A percentile compares a stretch with the other conserved stretches of the same genome.
These are phyloP conservation scores for Trichosporon sp. DNA, from an alignment of 1,284 basidiomycete species.

Conservation along the genomic window DNA sequence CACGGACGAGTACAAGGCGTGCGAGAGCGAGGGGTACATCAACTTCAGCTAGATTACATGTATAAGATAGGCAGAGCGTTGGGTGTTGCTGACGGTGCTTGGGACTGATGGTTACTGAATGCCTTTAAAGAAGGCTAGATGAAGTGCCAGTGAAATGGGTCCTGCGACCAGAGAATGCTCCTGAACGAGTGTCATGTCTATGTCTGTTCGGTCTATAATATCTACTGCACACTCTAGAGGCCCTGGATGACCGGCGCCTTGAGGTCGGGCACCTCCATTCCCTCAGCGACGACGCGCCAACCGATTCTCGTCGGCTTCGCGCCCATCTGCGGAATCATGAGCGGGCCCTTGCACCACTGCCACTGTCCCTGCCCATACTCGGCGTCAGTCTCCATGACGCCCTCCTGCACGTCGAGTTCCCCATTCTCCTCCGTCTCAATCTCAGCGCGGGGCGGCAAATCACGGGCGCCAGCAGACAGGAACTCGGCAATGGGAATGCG, in stretches of 20 bases:
- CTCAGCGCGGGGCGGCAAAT: constrained; percentile 20
- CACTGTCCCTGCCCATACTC: constrained; percentile 17
- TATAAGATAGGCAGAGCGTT: neutral
- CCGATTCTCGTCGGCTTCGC: constrained; percentile 25
- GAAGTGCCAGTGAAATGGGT: too few relatives aligned
- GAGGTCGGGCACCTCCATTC: constrained; percentile 1
- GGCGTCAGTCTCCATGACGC: neutral
- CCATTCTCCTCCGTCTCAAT: neutral
- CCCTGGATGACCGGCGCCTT: constrained; percentile 20
- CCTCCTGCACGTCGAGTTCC: constrained; percentile 6
- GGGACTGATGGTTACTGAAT: too few relatives aligned
- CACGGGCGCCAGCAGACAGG: constrained; percentile 39
- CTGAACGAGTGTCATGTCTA: neutral
- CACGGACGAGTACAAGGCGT: constrained; percentile 86
- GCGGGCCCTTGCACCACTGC: constrained; percentile 24
- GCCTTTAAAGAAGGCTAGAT: too few relatives aligned
- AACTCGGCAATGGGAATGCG: constrained; percentile 51
- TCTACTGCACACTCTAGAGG: neutral
- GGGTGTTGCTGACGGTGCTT: neutral
- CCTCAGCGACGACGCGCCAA: constrained; percentile 24
- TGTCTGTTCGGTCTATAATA: neutral
- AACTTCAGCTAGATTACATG: constrained; percentile 38
- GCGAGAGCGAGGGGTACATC: constrained; percentile 87
- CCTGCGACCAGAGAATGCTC: too few relatives aligned
- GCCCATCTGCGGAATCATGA: constrained; percentile 22